Percentiles rank a stretch among this genome's conserved stretches.
These are phyloP conservation scores for Neurospora sp. DNA, from an alignment of 495 filamentous ascomycete genomes.

Conservation along the genomic window DNA sequence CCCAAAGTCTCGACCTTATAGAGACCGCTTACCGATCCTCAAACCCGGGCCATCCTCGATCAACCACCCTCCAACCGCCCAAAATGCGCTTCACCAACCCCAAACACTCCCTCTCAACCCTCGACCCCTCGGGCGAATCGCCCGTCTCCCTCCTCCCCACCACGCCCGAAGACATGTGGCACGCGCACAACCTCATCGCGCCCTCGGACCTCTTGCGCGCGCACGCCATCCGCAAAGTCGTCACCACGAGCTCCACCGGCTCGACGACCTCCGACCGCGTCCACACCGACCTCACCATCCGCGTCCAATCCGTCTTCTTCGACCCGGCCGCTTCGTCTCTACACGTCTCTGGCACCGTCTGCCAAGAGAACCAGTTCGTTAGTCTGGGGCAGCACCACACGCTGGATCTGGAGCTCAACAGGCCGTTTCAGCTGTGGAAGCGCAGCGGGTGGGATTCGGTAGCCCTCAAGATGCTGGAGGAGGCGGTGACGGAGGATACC, in stretches of 20 bases:
- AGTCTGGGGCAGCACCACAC: conserved; percentile 83
- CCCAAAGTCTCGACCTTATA: too few species aligned
- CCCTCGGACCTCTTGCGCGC: conserved; percentile 70
- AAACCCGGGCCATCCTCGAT: too few species aligned
- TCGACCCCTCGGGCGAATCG: conserved; percentile 51
- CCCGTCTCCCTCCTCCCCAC: conserved; percentile 73
- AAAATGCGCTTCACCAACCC: conserved; percentile 21
- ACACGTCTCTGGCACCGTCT: conserved; percentile 74
- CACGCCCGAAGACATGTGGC: conserved; percentile 99
- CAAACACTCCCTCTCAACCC: conserved; percentile 50
- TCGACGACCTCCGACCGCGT: conserved; percentile 65
- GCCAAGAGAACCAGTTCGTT: conserved; percentile 74
- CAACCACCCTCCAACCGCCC: not conserved
- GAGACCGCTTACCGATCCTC: too few species aligned
- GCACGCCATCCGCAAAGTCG: conserved; percentile 73
- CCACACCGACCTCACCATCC: conserved; percentile 68
- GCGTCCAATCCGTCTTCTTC: conserved; percentile 78
- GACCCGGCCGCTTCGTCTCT: conserved; percentile 75
- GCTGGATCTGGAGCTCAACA: conserved; percentile 64
- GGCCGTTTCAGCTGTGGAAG: conserved; percentile 75
- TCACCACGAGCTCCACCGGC: conserved; percentile 59
- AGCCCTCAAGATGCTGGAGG: conserved; percentile 63
- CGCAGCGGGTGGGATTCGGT: conserved; percentile 87
- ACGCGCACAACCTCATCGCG: conserved; percentile 89
- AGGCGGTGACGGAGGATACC: conserved; percentile 66